Percentiles rank a stretch among this genome's conserved stretches.
phyloP scores from a whole-genome alignment of 75 land plant species.

The Picea sitchensis region DNA sequence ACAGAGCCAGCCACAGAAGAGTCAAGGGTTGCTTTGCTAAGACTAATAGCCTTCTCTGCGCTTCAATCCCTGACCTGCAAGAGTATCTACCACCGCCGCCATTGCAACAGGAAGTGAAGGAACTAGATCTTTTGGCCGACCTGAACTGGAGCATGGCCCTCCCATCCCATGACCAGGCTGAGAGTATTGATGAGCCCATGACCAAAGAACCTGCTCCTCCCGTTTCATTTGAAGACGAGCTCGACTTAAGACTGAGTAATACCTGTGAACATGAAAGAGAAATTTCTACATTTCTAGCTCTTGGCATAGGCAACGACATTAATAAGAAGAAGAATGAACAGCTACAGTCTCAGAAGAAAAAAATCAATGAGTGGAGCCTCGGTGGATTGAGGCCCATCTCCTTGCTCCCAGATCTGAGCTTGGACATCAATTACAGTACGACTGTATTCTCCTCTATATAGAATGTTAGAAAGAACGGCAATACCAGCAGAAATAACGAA shows the following conservation, averaged over 20 bases:
- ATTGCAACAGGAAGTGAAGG: background rate
- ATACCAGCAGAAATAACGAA: too few species aligned
- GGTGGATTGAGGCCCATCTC: background rate
- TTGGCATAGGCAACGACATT: background rate
- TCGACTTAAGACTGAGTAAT: background rate
- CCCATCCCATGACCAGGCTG: background rate
- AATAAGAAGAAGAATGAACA: background rate
- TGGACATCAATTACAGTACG: background rate
- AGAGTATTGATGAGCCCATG: background rate
- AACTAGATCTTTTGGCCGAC: background rate
- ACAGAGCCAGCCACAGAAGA: constrained; percentile 17
- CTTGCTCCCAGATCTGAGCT: background rate
- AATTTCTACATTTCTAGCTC: background rate
- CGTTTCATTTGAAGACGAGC: background rate
- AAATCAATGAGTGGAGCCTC: background rate
- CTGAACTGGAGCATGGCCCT: too few species aligned
- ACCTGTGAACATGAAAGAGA: background rate
- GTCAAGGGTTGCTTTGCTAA: constrained; percentile 14
- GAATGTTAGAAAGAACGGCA: too few species aligned
- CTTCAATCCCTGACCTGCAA: background rate
- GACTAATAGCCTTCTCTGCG: too few species aligned
- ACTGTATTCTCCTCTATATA: too few species aligned
- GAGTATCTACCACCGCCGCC: background rate
- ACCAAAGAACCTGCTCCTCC: background rate
- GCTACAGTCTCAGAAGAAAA: background rate